A percentile compares a stretch with the other conserved stretches of the same genome.
Conservation (phyloP, 2,329 filamentous ascomycete species). For the Alternaria gansuensis region DNA sequence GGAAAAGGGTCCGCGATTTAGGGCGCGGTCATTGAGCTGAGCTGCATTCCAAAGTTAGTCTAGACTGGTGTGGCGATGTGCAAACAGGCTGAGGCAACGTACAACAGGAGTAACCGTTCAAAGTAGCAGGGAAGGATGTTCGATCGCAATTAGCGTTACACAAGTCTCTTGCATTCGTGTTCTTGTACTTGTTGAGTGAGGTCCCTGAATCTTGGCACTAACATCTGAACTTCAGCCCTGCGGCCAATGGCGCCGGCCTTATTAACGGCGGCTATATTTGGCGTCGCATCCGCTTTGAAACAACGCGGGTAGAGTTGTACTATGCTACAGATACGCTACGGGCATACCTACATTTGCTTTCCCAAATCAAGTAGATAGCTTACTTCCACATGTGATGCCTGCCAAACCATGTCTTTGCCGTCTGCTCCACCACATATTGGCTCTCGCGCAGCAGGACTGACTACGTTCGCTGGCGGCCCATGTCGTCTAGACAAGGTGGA, state of each 20-base stretch:
- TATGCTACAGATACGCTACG: background rate
- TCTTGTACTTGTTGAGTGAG: conserved; percentile 29
- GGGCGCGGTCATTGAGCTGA: conserved; percentile 33
- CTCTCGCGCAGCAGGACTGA: background rate
- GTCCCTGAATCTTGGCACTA: conserved; percentile 37
- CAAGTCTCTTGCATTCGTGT: conserved; percentile 28
- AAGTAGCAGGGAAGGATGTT: background rate
- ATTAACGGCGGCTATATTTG: conserved; percentile 16
- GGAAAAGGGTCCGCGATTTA: conserved; percentile 34
- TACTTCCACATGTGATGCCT: background rate
- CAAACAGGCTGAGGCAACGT: conserved; percentile 17
- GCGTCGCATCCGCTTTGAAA: background rate
- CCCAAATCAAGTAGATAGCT: background rate
- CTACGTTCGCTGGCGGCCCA: background rate
- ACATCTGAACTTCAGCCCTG: conserved; percentile 16
- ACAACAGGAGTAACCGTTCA: conserved; percentile 22
- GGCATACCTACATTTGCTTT: background rate
- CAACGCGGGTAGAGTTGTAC: too few relatives aligned
- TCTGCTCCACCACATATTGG: too few relatives aligned
- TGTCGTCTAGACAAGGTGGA: background rate
- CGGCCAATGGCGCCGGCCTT: conserved; percentile 17
- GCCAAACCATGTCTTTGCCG: background rate
- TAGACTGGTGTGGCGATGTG: conserved; percentile 19
- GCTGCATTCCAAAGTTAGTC: conserved; percentile 27
- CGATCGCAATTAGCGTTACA: conserved; percentile 28